Evolutionary conservation across 176 grass and related monocot species (phyloP).

Genomic region (Oryza glumipatula): DNA sequence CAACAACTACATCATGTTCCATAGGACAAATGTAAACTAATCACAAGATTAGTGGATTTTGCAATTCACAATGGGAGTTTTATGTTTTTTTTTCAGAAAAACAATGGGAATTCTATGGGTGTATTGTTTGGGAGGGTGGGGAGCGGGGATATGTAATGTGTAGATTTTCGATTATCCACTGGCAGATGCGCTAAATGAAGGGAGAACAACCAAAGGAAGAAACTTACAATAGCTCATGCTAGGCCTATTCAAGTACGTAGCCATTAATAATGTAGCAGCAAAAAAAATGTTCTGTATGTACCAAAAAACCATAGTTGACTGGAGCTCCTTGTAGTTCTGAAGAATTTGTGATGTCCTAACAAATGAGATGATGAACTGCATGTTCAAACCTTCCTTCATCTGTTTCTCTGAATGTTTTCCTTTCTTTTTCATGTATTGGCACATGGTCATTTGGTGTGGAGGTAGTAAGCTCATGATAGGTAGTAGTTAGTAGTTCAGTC

Average conservation of each 20-base stretch:
- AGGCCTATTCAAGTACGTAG: neutral
- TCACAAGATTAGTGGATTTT: neutral
- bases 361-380: slow-evolving; percentile 27
- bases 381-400: neutral
- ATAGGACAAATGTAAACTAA: neutral
- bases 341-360: neutral
- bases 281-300: neutral
- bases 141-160: neutral
- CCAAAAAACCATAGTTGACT: neutral
- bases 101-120: neutral
- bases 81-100: neutral
- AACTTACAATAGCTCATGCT: neutral
- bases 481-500: too few relatives aligned
- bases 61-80: neutral
- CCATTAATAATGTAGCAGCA: neutral
- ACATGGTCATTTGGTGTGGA: neutral
- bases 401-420: neutral
- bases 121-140: neutral
- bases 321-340: slow-evolving; percentile 29
- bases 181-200: neutral
- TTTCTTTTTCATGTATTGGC: neutral
- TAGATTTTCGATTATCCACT: neutral
- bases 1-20: neutral
- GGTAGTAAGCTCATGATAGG: too few relatives aligned
- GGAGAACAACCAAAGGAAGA: neutral